Base-by-base conservation (phyloP, 106 monocot species). In the Allium cepa region DNA sequence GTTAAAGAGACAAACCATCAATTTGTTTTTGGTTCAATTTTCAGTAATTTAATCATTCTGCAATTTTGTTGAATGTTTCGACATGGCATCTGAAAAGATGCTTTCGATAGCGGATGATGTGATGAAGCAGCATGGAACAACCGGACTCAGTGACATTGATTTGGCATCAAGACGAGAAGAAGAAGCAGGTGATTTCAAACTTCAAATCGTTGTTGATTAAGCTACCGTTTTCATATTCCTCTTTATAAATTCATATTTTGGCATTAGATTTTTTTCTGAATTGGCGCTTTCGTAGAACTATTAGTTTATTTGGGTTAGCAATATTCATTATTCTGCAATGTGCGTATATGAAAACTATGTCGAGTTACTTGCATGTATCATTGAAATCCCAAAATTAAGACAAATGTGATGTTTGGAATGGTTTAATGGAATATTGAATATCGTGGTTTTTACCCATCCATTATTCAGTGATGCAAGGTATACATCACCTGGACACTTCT, bases 121-220 rank as follows among this genome's bases (percentile, higher is more conserved):
- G 18, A 67, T 94, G 58, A 79, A 78, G 63, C 79, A 84, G 72
- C 83, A 89, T 10, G 72, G 73, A n/a, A 63, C 73, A 14, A 66
- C 69, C 1, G 36, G 36, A 48, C 75, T 74, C 11, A 79, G 77
- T 16, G 86, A 89, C 69, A 47, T 75, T 28, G 84, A 86, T 67
- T 57, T 94, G 67, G 86, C 82, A 9, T 80, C 89, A 4, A 81
- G 89, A 72, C 88, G 75, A 64, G 81, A 77, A 4, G 78, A 84
- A 71, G 86, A 94, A 78, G 79, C 81, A 59, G 93, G 93, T 94
- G 63, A 59, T n/a, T 62, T 62, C 12, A 22, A 46, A 36, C 15
- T 62, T 11, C 13, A 9, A 10, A 36, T 36, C 46, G 27, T 36
- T 62, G n/a, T 64, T 49, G 47, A 8, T 49, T 12, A 8, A 28